Conservation (phyloP, 305 asterid species). For the Fraxinus sp. region DNA sequence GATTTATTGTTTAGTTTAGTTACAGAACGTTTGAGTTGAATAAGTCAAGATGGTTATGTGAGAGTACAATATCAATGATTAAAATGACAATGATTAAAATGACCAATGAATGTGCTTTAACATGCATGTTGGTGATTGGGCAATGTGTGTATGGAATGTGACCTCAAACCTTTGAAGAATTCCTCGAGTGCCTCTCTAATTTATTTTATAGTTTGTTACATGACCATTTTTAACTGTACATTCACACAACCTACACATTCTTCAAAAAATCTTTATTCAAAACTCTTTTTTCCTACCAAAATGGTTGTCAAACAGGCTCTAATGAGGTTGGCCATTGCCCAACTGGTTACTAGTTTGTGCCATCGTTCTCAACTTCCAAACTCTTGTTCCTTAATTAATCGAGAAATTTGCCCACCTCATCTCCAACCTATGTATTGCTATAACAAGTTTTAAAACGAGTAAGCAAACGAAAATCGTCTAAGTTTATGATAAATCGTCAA, state of each 20-base stretch:
- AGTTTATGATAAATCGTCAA: background rate
- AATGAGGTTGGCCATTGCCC: conserved; percentile 18
- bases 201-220: no score
- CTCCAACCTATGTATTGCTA: background rate
- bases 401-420: background rate
- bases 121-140: conserved; percentile 21
- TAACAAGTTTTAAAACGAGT: background rate
- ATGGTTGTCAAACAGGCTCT: no score
- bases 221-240: no score
- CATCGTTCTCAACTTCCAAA: conserved; percentile 16
- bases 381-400: conserved; percentile 1
- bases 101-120: conserved; percentile 13
- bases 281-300: no score
- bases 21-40: background rate
- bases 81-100: conserved; percentile 30
- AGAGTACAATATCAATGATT: conserved; percentile 29
- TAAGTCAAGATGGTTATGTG: background rate
- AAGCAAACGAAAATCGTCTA: no score
- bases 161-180: conserved; percentile 33
- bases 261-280: no score
- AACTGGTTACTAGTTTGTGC: conserved; percentile 14
- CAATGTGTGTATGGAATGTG: conserved; percentile 27
- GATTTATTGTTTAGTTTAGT: background rate
- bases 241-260: no score
- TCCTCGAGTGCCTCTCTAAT: background rate